Evolutionary conservation across 73 alveolate genomes (phyloP), one percentile per base, ranked within the genome.

Genomic region (Uronychia setigera): DNA sequence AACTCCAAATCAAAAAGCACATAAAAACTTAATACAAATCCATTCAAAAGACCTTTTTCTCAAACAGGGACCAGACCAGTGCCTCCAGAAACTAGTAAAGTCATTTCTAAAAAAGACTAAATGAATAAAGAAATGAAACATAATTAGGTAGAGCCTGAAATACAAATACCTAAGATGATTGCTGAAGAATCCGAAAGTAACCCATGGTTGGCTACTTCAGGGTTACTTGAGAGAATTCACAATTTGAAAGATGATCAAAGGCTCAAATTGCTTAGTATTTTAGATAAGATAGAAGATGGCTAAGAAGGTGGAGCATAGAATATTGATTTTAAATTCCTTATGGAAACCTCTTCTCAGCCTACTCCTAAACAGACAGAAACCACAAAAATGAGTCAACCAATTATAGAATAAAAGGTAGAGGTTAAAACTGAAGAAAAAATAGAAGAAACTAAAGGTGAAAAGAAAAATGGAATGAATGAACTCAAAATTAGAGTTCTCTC

Each of bases 401-500:
- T n/a, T n/a, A n/a, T n/a, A n/a, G n/a, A n/a, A n/a, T n/a, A n/a
- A n/a, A n/a, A n/a, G n/a, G n/a, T n/a, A n/a, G n/a, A n/a, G n/a
- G n/a, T n/a, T n/a, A n/a, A n/a, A n/a, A n/a, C n/a, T n/a, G n/a
- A n/a, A n/a, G n/a, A n/a, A n/a, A 77, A 79, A 34, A 79, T 5
- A 19, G 83, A 30, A n/a, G n/a, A n/a, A n/a, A n/a, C n/a, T n/a
- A n/a, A n/a, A n/a, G n/a, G n/a, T n/a, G n/a, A n/a, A n/a, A n/a
- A n/a, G n/a, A n/a, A n/a, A n/a, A n/a, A n/a, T 67, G 32, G 32
- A 9, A 11, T 11, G 57, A 76, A 67, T 33, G 90, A 81, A 57
- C 30, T 93, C 27, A 77, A 59, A 57, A 35, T 95, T 0, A 91
- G 95, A 86, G 92, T 95, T 5, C 85, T 93, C 29, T 82, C 94